phyloP scores from a whole-genome alignment of 2,329 filamentous ascomycete species.

The Neonectria neomacrospora region DNA sequence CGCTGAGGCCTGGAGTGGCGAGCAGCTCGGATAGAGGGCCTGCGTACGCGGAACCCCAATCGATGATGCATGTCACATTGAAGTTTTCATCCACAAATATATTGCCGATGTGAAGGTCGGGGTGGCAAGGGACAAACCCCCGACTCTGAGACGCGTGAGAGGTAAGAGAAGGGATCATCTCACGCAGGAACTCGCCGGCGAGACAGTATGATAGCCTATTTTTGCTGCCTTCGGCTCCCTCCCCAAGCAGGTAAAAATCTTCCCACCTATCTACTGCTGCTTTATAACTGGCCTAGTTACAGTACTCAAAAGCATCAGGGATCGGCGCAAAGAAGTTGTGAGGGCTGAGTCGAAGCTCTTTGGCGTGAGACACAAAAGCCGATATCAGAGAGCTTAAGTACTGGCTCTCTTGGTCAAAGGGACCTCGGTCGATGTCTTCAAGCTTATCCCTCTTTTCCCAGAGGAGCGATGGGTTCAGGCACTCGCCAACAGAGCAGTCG shows the following conservation, averaged over 20 bases:
- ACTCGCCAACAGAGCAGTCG: constrained; percentile 36
- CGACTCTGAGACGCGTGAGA: background rate
- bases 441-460: constrained; percentile 41
- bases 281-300: constrained; percentile 31
- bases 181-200: constrained; percentile 35
- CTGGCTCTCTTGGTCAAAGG: constrained; percentile 39
- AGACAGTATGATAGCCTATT: constrained; percentile 42
- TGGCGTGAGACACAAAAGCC: constrained; percentile 37
- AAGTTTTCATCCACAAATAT: constrained; percentile 44
- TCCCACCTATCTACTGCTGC: constrained; percentile 20
- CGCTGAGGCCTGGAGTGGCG: constrained; percentile 21
- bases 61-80: constrained; percentile 42
- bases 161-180: constrained; percentile 43
- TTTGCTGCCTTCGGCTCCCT: constrained; percentile 35
- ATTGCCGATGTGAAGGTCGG: constrained; percentile 42
- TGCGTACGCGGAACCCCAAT: constrained; percentile 39
- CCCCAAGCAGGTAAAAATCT: constrained; percentile 29
- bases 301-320: constrained; percentile 39
- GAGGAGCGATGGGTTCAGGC: constrained; percentile 37
- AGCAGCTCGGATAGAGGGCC: constrained; percentile 35
- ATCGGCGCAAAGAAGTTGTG: constrained; percentile 47
- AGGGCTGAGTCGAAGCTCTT: constrained; percentile 41
- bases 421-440: constrained; percentile 40
- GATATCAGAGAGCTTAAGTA: constrained; percentile 44
- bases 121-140: constrained; percentile 35